Conservation (phyloP, 1,139 yeast species). For the Kurtzmaniella quercitrusa region DNA sequence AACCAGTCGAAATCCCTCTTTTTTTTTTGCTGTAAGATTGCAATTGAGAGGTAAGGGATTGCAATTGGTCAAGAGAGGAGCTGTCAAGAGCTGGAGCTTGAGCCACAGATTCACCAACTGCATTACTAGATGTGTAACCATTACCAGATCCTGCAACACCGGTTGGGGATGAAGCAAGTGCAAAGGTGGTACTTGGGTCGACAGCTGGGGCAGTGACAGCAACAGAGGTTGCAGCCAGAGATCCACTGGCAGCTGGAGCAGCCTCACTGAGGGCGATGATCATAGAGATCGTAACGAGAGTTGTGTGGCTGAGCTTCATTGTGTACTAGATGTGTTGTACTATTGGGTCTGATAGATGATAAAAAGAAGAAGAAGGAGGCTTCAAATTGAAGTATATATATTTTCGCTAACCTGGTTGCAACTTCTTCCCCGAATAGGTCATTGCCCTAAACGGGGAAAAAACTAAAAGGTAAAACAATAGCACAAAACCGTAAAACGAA, state of each 20-base stretch:
- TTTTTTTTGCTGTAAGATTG: slow-evolving; percentile 12
- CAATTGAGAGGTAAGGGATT: slow-evolving; percentile 5
- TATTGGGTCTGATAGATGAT: background rate
- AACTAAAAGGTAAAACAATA: background rate
- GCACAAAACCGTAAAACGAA: background rate
- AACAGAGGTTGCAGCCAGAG: slow-evolving; percentile 19
- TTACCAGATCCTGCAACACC: slow-evolving; percentile 1
- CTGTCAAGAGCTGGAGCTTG: slow-evolving; percentile 2
- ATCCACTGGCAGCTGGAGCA: background rate
- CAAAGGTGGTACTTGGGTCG: background rate
- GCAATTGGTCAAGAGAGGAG: slow-evolving; percentile 6
- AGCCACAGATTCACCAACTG: slow-evolving; percentile 2
- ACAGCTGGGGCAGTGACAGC: slow-evolving; percentile 30
- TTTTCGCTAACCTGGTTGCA: background rate
- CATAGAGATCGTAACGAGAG: slow-evolving; percentile 1
- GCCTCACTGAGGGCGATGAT: slow-evolving; percentile 1
- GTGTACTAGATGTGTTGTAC: background rate
- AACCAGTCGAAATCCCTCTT: slow-evolving; percentile 28
- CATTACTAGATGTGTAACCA: background rate
- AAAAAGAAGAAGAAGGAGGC: background rate
- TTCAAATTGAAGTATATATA: background rate
- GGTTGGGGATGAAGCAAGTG: background rate
- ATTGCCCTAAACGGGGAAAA: background rate
- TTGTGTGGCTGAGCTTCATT: slow-evolving; percentile 2
- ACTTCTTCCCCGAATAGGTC: background rate